Percentiles rank a stretch among this genome's conserved stretches.
phyloP scores from a whole-genome alignment of 2,329 filamentous ascomycete genomes.

The Neopestalotiopsis rosae region DNA sequence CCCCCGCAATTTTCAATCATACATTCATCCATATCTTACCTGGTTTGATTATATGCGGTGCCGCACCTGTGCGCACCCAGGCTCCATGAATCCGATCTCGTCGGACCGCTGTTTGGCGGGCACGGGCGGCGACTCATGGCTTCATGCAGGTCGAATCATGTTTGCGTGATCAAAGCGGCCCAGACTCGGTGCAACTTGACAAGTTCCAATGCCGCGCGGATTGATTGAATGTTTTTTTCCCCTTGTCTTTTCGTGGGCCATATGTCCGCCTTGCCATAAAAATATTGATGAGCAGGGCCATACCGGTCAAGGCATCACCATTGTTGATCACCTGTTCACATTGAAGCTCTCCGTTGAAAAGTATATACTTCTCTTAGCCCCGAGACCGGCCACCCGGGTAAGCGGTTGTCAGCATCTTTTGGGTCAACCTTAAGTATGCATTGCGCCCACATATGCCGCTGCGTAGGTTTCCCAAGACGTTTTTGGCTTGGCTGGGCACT shows the following conservation, averaged over 20 bases:
- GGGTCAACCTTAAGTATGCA: neutral
- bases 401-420: neutral
- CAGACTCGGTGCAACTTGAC: neutral
- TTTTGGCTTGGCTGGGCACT: neutral
- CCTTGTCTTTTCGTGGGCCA: neutral
- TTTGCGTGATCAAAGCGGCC: neutral
- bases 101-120: neutral
- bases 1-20: neutral
- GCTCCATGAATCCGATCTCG: neutral
- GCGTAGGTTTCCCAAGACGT: neutral
- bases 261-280: neutral
- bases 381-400: neutral
- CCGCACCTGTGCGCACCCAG: neutral
- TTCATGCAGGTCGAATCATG: conserved; percentile 1
- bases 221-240: neutral
- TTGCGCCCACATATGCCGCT: too few relatives aligned
- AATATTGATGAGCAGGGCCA: neutral
- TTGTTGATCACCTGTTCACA: neutral
- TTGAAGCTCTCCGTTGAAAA: neutral
- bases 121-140: neutral
- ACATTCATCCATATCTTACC: neutral
- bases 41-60: neutral
- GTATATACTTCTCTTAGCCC: neutral
- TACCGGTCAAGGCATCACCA: neutral
- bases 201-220: neutral